phyloP scores from a whole-genome alignment of 106 monocot genomes.

The Dactylorhiza incarnata region DNA sequence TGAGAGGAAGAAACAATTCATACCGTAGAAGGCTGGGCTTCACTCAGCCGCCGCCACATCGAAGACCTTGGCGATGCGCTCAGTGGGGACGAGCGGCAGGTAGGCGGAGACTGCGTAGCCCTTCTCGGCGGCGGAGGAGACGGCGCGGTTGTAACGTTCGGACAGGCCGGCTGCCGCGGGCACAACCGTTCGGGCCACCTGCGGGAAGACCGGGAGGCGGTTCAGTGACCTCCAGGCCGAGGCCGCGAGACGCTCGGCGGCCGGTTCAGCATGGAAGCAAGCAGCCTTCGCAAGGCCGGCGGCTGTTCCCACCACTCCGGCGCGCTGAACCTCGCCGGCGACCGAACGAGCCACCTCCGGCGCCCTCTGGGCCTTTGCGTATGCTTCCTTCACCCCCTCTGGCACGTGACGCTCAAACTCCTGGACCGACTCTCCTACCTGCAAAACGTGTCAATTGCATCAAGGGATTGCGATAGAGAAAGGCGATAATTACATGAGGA shows the following conservation, averaged over 20 bases:
- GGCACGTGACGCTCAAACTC: constrained; percentile 46
- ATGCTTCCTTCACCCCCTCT: constrained; percentile 11
- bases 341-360: constrained; percentile 39
- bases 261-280: constrained; percentile 36
- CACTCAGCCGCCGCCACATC: not conserved
- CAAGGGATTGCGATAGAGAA: not conserved
- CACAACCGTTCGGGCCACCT: constrained; percentile 49
- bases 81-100: constrained; percentile 63
- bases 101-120: constrained; percentile 55
- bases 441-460: not conserved
- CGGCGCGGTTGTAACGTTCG: constrained; percentile 61
- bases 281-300: constrained; percentile 37
- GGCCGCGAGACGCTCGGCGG: constrained; percentile 57
- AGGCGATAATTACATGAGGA: not conserved
- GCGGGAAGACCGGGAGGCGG: constrained; percentile 65
- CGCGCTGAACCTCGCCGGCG: constrained; percentile 40
- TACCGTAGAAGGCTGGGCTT: not conserved
- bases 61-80: constrained; percentile 65
- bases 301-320: constrained; percentile 46
- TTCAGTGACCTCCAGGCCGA: constrained; percentile 71
- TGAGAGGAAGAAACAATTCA: not conserved
- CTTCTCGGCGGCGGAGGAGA: constrained; percentile 39
- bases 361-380: constrained; percentile 21
- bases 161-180: constrained; percentile 61
- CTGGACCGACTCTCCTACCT: constrained; percentile 54